A percentile compares a stretch with the other conserved stretches of the same genome.
Conservation (phyloP, 257 asterid species). For the Solanum gandarillasii region DNA sequence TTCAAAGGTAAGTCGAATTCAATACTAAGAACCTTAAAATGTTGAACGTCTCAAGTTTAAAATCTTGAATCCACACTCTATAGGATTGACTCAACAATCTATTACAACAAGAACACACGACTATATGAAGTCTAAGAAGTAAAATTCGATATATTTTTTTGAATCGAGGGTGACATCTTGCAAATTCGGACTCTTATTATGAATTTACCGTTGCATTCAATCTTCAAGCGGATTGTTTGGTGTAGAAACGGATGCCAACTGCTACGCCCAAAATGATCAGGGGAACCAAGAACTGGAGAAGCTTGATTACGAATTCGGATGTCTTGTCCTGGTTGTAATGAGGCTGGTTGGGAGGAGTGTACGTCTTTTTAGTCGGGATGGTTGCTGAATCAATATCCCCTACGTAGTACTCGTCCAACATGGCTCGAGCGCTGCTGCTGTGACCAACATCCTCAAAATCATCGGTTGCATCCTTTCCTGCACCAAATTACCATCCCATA, state of each 20-base stretch:
- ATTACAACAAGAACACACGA: background rate
- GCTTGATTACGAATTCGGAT: conserved; percentile 52
- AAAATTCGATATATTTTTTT: background rate
- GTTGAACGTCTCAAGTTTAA: background rate
- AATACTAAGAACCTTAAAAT: background rate
- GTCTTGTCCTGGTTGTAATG: conserved; percentile 50
- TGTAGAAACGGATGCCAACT: conserved; percentile 65
- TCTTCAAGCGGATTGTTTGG: conserved; percentile 48
- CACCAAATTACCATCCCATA: background rate
- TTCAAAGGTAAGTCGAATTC: background rate
- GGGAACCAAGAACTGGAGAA: conserved; percentile 78
- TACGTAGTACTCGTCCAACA: conserved; percentile 50
- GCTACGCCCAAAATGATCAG: conserved; percentile 59
- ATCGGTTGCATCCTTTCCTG: conserved; percentile 82
- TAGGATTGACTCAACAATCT: background rate
- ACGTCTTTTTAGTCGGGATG: conserved; percentile 31
- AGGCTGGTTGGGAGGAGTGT: conserved; percentile 49
- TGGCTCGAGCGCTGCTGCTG: conserved; percentile 58
- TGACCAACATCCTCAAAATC: conserved; percentile 90
- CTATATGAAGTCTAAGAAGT: background rate
- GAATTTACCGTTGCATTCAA: background rate
- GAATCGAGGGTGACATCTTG: background rate
- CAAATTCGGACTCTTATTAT: background rate
- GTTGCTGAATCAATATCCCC: conserved; percentile 54
- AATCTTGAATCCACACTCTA: background rate